Evolutionary conservation across 139 green algal species (phyloP).

Genomic region (Pleodorina starrii): DNA sequence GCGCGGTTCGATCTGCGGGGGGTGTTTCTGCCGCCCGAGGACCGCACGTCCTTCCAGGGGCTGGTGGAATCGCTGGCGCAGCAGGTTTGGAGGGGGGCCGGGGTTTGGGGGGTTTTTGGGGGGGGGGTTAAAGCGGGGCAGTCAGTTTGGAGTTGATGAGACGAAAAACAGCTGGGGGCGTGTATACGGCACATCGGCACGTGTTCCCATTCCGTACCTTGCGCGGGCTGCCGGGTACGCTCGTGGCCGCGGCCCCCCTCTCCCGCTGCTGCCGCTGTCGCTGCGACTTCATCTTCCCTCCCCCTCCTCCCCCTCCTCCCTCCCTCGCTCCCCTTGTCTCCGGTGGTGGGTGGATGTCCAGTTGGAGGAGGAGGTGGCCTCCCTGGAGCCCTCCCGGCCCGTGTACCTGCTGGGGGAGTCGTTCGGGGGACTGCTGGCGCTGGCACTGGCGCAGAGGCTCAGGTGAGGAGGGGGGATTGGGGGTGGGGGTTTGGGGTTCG

Average conservation of each 20-base stretch:
- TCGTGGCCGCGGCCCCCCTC: too few species aligned
- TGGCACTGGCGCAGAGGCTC: conserved; percentile 77
- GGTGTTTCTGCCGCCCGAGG: conserved; percentile 72
- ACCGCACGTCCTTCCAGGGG: conserved; percentile 80
- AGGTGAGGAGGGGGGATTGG: neutral
- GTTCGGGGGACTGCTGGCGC: conserved; percentile 87
- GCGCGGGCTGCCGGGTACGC: too few species aligned
- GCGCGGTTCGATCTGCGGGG: conserved; percentile 82
- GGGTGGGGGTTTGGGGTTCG: neutral
- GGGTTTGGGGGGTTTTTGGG: neutral
- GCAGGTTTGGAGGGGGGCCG: conserved; percentile 12
- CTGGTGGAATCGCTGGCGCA: conserved; percentile 68
- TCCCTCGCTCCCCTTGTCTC: neutral
- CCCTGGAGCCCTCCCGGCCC: conserved; percentile 65
- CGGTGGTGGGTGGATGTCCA: too few species aligned
- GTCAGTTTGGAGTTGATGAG: too few species aligned
- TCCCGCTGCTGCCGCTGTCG: too few species aligned
- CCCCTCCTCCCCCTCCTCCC: neutral
- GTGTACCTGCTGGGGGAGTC: conserved; percentile 93
- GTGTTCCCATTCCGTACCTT: too few species aligned
- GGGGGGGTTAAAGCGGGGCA: neutral
- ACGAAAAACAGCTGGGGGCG: neutral
- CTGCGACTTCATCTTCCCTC: too few species aligned
- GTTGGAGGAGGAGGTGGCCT: conserved; percentile 33
- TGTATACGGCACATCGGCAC: too few species aligned